Percentiles rank a stretch among this genome's conserved stretches.
Conservation (phyloP, 2,329 filamentous ascomycete species). For the Fonsecaea monophora region DNA sequence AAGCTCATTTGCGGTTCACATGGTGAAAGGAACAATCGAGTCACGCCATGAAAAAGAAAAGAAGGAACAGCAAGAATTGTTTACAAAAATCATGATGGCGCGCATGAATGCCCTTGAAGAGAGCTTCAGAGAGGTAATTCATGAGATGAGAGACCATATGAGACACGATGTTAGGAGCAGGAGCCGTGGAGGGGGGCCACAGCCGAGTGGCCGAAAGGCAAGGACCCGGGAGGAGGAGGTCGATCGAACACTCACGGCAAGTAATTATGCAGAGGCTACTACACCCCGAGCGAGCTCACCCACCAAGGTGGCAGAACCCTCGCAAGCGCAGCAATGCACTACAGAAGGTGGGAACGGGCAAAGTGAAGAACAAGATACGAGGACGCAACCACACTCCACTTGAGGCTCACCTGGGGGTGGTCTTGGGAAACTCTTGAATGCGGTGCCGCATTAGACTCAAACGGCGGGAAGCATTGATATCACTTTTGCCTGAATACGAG, state of each 20-base stretch:
- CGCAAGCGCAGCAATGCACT: not conserved
- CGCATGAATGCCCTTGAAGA: conserved; percentile 94
- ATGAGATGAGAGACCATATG: conserved; percentile 73
- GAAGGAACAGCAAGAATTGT: conserved; percentile 67
- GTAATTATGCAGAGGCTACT: conserved; percentile 20
- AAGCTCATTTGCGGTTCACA: conserved; percentile 80
- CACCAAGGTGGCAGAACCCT: not conserved
- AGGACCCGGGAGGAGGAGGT: conserved; percentile 26
- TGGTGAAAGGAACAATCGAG: conserved; percentile 73
- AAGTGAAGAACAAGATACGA: not conserved
- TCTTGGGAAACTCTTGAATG: not conserved
- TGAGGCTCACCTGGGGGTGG: not conserved
- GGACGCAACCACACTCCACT: not conserved
- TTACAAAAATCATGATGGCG: conserved; percentile 79
- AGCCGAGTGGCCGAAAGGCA: conserved; percentile 17
- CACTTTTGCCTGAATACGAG: too few species aligned
- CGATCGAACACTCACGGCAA: conserved; percentile 23
- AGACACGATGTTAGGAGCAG: conserved; percentile 25
- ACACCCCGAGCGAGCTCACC: not conserved
- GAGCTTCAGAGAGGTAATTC: conserved; percentile 84
- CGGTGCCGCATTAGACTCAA: not conserved
- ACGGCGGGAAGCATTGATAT: too few species aligned
- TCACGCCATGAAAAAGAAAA: conserved; percentile 58
- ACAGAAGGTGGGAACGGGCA: not conserved
- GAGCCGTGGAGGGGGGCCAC: conserved; percentile 24